These are phyloP conservation scores for Cyberlindnera maritima DNA, from an alignment of 805 yeast genomes.

Conservation along the genomic window DNA sequence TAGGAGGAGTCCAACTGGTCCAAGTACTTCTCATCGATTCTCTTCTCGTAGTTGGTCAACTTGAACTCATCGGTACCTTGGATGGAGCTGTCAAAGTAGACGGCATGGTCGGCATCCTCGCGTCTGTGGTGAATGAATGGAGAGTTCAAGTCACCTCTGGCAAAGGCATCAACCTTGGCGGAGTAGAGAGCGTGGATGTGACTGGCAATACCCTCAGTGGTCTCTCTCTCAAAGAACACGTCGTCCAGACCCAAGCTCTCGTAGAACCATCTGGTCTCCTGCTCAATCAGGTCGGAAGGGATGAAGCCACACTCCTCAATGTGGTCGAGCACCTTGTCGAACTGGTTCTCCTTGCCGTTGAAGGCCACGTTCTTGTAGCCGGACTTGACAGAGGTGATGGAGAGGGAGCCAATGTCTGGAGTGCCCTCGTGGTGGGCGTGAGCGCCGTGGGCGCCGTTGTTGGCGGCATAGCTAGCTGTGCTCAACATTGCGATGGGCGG, in stretches of 20 bases:
- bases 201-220: constrained; percentile 73
- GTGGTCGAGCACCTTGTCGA: constrained; percentile 75
- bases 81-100: constrained; percentile 74
- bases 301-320: constrained; percentile 83
- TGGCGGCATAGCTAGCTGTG: neutral
- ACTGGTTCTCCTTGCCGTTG: constrained; percentile 77
- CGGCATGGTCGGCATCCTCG: constrained; percentile 83
- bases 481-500: neutral
- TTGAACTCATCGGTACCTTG: constrained; percentile 43
- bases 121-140: constrained; percentile 76
- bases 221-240: constrained; percentile 83
- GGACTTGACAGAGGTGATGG: constrained; percentile 39
- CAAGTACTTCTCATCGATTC: constrained; percentile 79
- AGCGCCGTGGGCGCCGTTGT: too few species aligned
- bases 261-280: constrained; percentile 89
- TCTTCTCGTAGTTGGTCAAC: constrained; percentile 58
- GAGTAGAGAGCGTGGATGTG: constrained; percentile 89
- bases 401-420: constrained; percentile 39
- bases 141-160: constrained; percentile 50
- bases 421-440: constrained; percentile 5
- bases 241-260: constrained; percentile 86
- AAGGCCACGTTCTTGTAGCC: constrained; percentile 80
- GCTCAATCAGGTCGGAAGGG: constrained; percentile 82
- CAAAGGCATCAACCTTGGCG: constrained; percentile 87
- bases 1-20: constrained; percentile 52